Conservation (phyloP, 1,284 basidiomycete genomes). For the Boletus sp. region DNA sequence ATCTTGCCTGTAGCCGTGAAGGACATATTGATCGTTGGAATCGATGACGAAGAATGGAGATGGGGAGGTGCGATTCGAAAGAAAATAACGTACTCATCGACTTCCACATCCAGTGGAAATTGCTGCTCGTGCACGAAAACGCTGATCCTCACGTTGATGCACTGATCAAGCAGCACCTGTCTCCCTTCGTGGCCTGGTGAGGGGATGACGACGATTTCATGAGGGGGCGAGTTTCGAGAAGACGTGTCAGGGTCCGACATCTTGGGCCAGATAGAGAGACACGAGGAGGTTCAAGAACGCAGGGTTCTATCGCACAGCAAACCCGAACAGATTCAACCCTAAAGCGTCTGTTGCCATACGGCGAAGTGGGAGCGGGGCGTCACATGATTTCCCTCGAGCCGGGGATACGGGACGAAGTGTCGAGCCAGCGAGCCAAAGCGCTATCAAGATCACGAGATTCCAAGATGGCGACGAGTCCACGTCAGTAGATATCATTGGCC, state of each 20-base stretch:
- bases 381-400: constrained; percentile 26
- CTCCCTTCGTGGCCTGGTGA: constrained; percentile 37
- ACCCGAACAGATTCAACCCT: constrained; percentile 15
- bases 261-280: background rate
- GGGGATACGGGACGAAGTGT: constrained; percentile 14
- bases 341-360: background rate
- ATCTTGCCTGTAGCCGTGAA: constrained; percentile 49
- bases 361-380: background rate
- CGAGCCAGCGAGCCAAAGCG: constrained; percentile 13
- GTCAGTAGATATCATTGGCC: background rate
- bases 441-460: constrained; percentile 10
- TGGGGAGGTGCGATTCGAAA: constrained; percentile 2
- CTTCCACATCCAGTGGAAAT: constrained; percentile 68
- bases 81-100: constrained; percentile 58
- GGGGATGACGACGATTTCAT: constrained; percentile 55
- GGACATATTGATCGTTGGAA: constrained; percentile 7
- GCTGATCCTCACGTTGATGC: constrained; percentile 60
- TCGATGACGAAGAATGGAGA: constrained; percentile 4
- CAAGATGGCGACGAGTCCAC: constrained; percentile 1
- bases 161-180: constrained; percentile 48
- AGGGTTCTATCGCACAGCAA: constrained; percentile 14
- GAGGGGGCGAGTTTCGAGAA: constrained; percentile 33
- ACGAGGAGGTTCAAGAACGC: constrained; percentile 1
- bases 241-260: constrained; percentile 23
- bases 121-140: constrained; percentile 55